A percentile compares a stretch with the other conserved stretches of the same genome.
Evolutionary conservation across 352 stramenopile genomes (phyloP).

Genomic region (Achlya hypogyna): DNA sequence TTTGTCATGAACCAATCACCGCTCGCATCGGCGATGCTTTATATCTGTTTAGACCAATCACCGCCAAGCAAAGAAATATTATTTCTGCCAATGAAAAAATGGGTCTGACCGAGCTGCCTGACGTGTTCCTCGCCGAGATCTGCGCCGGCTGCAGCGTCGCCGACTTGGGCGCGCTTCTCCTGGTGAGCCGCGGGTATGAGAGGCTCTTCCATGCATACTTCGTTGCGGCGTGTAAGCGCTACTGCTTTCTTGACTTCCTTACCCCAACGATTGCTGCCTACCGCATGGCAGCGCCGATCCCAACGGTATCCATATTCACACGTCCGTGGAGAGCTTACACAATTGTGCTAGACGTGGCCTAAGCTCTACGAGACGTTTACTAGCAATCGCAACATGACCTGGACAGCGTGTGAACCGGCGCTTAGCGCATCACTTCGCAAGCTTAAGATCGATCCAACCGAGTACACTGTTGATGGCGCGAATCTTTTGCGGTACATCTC

Average conservation of each 20-base stretch:
- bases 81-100: no score
- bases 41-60: no score
- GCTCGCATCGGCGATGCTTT: no score
- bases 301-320: slow-evolving; percentile 20
- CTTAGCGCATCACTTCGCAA: slow-evolving; percentile 43
- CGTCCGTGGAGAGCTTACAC: not conserved
- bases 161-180: not conserved
- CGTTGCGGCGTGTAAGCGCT: slow-evolving; percentile 38
- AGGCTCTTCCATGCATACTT: not conserved
- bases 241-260: slow-evolving; percentile 51
- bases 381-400: slow-evolving; percentile 29
- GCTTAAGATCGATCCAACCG: slow-evolving; percentile 59
- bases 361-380: slow-evolving; percentile 47
- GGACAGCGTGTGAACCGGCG: slow-evolving; percentile 32
- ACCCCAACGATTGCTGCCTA: slow-evolving; percentile 55
- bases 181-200: not conserved
- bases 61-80: no score
- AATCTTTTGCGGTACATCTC: slow-evolving; percentile 38
- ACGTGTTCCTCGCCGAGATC: not conserved
- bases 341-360: slow-evolving; percentile 36
- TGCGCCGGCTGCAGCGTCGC: not conserved
- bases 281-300: slow-evolving; percentile 46
- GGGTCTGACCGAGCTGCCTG: not conserved
- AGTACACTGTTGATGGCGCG: slow-evolving; percentile 34
- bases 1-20: no score